Percentiles rank a stretch among this genome's conserved stretches.
Evolutionary conservation across 768 basidiomycete genomes (phyloP).

Genomic region (Pleurotus ostreatus): DNA sequence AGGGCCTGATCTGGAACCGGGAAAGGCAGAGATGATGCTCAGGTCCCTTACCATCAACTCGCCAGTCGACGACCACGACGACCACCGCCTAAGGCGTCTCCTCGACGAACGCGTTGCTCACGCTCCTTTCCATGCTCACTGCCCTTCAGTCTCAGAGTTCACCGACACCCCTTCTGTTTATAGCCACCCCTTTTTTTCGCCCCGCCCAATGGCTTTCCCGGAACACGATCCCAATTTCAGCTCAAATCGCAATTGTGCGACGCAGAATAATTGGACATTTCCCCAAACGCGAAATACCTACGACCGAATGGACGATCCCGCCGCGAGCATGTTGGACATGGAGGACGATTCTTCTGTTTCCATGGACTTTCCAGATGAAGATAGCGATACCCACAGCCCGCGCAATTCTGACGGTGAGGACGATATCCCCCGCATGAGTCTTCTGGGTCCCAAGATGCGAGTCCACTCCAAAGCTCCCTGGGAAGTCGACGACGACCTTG

Average conservation of each 20-base stretch:
- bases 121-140: slow-evolving; percentile 43
- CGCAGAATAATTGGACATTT: slow-evolving; percentile 18
- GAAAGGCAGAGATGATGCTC: slow-evolving; percentile 8
- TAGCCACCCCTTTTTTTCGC: slow-evolving; percentile 56
- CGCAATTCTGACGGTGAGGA: slow-evolving; percentile 38
- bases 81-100: slow-evolving; percentile 40
- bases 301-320: slow-evolving; percentile 40
- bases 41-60: slow-evolving; percentile 26
- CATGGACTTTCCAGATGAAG: slow-evolving; percentile 21
- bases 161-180: slow-evolving; percentile 72
- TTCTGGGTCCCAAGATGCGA: slow-evolving; percentile 80
- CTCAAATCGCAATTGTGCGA: background rate
- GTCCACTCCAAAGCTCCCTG: slow-evolving; percentile 81
- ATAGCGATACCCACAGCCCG: slow-evolving; percentile 25
- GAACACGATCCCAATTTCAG: slow-evolving; percentile 14
- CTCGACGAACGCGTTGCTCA: slow-evolving; percentile 52
- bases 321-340: slow-evolving; percentile 52
- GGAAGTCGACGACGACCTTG: slow-evolving; percentile 51
- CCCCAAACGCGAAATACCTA: slow-evolving; percentile 23
- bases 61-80: slow-evolving; percentile 35
- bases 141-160: slow-evolving; percentile 53
- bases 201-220: slow-evolving; percentile 32
- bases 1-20: slow-evolving; percentile 9
- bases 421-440: slow-evolving; percentile 55
- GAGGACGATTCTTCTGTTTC: slow-evolving; percentile 46